A percentile compares a stretch with the other conserved stretches of the same genome.
phyloP scores from a whole-genome alignment of 2,329 filamentous ascomycete species.

The Chrysosphaeria jannelii region DNA sequence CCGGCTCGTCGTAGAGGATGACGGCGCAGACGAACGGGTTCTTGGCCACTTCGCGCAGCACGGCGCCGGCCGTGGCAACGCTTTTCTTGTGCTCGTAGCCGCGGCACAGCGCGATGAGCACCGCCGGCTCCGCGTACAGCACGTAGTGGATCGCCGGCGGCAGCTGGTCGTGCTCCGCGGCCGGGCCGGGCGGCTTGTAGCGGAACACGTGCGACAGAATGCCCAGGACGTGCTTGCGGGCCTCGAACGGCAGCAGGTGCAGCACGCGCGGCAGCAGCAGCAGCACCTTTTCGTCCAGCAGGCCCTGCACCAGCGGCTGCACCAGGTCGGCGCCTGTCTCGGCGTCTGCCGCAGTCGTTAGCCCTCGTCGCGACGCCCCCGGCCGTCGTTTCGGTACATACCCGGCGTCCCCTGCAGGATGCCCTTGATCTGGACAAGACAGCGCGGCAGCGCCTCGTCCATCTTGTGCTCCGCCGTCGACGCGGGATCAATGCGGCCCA shows the following conservation, averaged over 20 bases:
- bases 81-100: constrained; percentile 79
- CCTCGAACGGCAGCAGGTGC: constrained; percentile 72
- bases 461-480: constrained; percentile 3
- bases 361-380: not conserved
- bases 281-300: constrained; percentile 69
- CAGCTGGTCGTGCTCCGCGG: constrained; percentile 12
- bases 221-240: constrained; percentile 79
- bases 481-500: constrained; percentile 4
- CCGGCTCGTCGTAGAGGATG: constrained; percentile 73
- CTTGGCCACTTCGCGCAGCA: constrained; percentile 65
- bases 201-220: constrained; percentile 89
- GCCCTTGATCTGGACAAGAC: constrained; percentile 72
- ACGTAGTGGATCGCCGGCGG: constrained; percentile 73
- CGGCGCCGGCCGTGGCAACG: constrained; percentile 69
- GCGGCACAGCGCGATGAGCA: constrained; percentile 63
- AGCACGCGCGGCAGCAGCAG: constrained; percentile 59
- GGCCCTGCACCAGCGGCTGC: constrained; percentile 52
- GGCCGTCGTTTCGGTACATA: constrained; percentile 13
- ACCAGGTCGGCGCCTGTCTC: constrained; percentile 73
- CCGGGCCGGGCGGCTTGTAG: constrained; percentile 34
- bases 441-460: constrained; percentile 56
- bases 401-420: constrained; percentile 81
- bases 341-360: constrained; percentile 24
- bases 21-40: constrained; percentile 74
- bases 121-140: constrained; percentile 57